Base-by-base conservation (phyloP, 2,329 filamentous ascomycete genomes). In the Pyricularia grisea region DNA sequence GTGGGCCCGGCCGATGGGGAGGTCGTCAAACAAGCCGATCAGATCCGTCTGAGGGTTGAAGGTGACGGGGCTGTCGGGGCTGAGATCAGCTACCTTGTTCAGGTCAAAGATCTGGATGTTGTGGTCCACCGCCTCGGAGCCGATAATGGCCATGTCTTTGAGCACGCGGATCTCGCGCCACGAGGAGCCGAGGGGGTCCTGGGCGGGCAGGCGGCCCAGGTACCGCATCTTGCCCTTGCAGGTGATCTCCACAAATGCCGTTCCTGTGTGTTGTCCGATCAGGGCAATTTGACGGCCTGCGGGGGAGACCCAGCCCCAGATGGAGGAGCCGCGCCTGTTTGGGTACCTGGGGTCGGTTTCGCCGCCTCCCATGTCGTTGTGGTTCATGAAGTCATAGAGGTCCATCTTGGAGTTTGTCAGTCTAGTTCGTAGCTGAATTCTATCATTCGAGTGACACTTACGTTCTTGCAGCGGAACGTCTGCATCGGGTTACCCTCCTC, bases 251-350 rank as follows among this genome's bases (percentile, higher is more conserved):
- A 81, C 80, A 72, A 87, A 87, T 4, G 84, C 83, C 25, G 84
- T 80, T 11, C 84, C 85, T 71, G 87, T 84, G 33, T 80, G 80
- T 72, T 87, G 85, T 1, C 82, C 84, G 71, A 85, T 81, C 71
- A 83, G 82, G 65, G 83, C 79, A 68, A 87, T 86, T 71, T 87
- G 85, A 23, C 84, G 83, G 30, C 83, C 84, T 64, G 81, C 78
- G 0, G 77, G 75, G n/a, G 83, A 81, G 0, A 82, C 84, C 84
- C 84, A 85, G 5, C 84, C 84, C 66, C 66, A 67, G 3, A 55
- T 58, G 42, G 36, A 55, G 25, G 66, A 55, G 1, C 66, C 66
- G 6, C 42, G 66, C 17, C 36, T 42, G 36, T 42, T 42, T 11
- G 36, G 36, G 17, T 42, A 42, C 17, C 36, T 42, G 36, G 36